Base-by-base conservation (phyloP, 2,329 filamentous ascomycete species). In the Elsinoe perseae region DNA sequence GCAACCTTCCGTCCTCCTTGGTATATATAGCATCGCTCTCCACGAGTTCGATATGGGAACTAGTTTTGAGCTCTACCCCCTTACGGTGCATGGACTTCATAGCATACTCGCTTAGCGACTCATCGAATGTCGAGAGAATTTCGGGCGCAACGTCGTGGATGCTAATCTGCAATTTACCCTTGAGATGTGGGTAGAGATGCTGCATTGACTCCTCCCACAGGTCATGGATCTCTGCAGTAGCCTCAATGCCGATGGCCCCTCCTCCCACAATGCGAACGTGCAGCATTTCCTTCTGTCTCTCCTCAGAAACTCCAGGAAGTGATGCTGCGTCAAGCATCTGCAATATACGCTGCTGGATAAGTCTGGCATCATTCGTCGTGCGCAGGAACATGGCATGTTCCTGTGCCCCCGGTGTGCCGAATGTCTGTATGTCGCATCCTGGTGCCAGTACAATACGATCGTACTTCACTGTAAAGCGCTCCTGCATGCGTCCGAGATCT, bases 91-190 rank as follows among this genome's bases (percentile, higher is more conserved):
- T 62, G 14, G 67, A 70, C 40, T 68, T 57, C 43, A 69, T 65
- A 1, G 74, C 74, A 56, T 76, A 75, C 27, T 75, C 68, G 25
- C 69, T 66, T 21, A 76, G 61, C 14, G 68, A 68, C 10, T 66
- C 60, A 48, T 76, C 74, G 48, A 74, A 77, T 0, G 67, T 70
- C 6, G 66, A 67, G 27, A 76, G 62, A 9, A 76, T 71, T 9
- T 67, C 61, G 4, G 70, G 66, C 4, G 73, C 73, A 1, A 75
- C 71, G 58, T 76, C 74, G 56, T 75, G 72, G 36, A 76, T 71
- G n/a, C 68, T 68, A 27, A 76, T 71, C 3, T 60, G 65, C 7
- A 75, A 46, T 40, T 72, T 69, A 2, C 66, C 68, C 16, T 70
- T 69, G 1, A 76, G 62, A 23, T 71, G 66, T 1, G 73, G 70